Evolutionary conservation across 352 stramenopile genomes (phyloP), one percentile per base, ranked within the genome.

Genomic region (Pythium apleroticum): DNA sequence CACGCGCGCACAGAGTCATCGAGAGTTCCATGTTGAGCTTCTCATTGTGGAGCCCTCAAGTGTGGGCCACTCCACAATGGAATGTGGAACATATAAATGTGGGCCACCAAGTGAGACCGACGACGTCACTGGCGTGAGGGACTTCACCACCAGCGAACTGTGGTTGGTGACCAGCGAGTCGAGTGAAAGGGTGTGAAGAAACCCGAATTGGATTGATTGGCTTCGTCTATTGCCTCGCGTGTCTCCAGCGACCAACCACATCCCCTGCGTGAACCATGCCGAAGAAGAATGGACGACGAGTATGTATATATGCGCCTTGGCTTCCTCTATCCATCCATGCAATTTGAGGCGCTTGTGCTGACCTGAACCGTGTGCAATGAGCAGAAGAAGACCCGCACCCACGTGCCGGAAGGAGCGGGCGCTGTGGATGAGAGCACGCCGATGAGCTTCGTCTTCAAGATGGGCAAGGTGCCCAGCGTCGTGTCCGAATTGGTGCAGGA

Each of bases 371-470:
- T 33, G 63, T 63, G 19, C 6, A 59, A 30, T 35, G 28, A 65
- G 65, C 64, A 96, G 88, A 82, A 80, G 58, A 96, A 96, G 69
- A 92, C 80, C 31, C 73, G 86, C 25, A 96, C 88, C 17, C 88
- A 96, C 68, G 84, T 90, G 31, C 70, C 80, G 27, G 81, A 90
- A 56, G 60, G 58, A 19, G 77, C 81, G 3, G 68, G 84, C 45
- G 81, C 81, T 20, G 83, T 97, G 64, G 81, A 90, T 48, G 89
- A 96, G 66, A 89, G 93, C 68, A 88, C 84, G 60, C 91, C 91
- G 48, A 90, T 90, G 80, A 97, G 88, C 65, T 96, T 97, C 54
- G 90, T 97, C 12, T 95, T 97, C 60, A 96, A 92, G 61, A 96
- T 95, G 79, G 91, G 91, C 57, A 96, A 96, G 61, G 77, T 80